Base-by-base conservation (phyloP, 2,329 filamentous ascomycete species). In the Dactylellina parvicollis region DNA sequence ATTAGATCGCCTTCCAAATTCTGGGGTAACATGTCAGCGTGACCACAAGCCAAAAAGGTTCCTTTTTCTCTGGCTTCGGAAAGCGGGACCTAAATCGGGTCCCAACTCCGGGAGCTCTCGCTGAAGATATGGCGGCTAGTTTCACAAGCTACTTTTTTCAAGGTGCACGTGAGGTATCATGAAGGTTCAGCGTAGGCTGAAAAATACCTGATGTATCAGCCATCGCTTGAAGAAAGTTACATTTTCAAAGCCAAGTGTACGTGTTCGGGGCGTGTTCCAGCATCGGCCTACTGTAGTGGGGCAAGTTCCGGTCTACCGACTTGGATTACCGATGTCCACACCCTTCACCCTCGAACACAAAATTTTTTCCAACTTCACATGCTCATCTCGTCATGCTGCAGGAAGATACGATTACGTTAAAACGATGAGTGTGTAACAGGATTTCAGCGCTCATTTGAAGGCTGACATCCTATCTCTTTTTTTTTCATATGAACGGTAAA, bases 241-340 rank as follows among this genome's bases (percentile, higher is more conserved):
- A 52, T 59, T 30, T 18, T 26, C 5, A 24, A 4, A 14, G 60
- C 49, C 60, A 56, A 65, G 49, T 20, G 38, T 20, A 20, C 22
- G 10, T 44, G 28, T 50, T 55, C 55, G 59, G 59, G 67, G 18
- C 38, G 40, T 42, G 3, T 44, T 20, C 49, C 59, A 64, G 55
- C 54, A 22, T 66, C 69, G 52, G 69, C 69, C 69, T 73, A 38
- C 69, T 56, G 28, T 24, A 73, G 69, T 73, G 69, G 69, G 69
- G 69, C 69, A 73, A 66, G 69, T 40, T 73, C 60, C 67, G 52
- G 28, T 59, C 20, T 66, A 49, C 69, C 69, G 60, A 66, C 60
- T 49, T 73, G 69, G 69, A 66, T 66, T 73, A 56, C 69, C 69
- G 69, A 59, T 61, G 54, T 59, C 54, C 54, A 54, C 22, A 42